phyloP scores from a whole-genome alignment of 768 basidiomycete species.

The Calocybe cyanea region DNA sequence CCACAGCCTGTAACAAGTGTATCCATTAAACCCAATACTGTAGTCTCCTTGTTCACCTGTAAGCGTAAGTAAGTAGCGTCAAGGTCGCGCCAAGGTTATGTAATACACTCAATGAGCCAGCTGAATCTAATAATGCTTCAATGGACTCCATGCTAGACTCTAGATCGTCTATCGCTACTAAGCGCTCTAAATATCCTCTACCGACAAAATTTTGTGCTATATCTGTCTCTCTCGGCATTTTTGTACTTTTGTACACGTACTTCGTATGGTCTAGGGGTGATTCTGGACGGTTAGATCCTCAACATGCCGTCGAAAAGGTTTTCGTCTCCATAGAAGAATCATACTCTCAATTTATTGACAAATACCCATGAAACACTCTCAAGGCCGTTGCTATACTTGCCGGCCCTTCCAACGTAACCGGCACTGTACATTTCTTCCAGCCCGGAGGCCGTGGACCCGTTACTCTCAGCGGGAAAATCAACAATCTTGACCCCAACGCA shows the following conservation, averaged over 20 bases:
- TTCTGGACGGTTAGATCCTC: conserved; percentile 20
- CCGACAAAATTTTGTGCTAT: not conserved
- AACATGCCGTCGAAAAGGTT: not conserved
- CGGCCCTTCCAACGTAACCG: conserved; percentile 56
- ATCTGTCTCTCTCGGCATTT: conserved; percentile 3
- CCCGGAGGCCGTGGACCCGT: conserved; percentile 44
- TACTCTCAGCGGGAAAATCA: conserved; percentile 58
- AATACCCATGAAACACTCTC: conserved; percentile 40
- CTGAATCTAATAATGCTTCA: not conserved
- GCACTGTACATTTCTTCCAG: conserved; percentile 68
- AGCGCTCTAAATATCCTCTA: not conserved
- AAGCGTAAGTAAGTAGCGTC: too few species aligned
- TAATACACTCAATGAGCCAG: too few species aligned
- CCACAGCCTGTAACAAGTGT: too few species aligned
- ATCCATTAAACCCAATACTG: too few species aligned
- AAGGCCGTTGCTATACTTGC: conserved; percentile 51
- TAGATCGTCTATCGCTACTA: not conserved
- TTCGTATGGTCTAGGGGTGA: conserved; percentile 8
- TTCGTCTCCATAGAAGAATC: not conserved
- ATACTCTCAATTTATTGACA: conserved; percentile 50
- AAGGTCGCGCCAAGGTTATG: too few species aligned
- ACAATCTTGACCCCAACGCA: conserved; percentile 53
- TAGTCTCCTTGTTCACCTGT: too few species aligned
- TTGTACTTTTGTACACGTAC: conserved; percentile 9
- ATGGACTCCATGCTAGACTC: conserved; percentile 9